Percentiles rank a stretch among this genome's conserved stretches.
phyloP scores from a whole-genome alignment of 495 filamentous ascomycete species.

The Aspergillus heteromorphus region DNA sequence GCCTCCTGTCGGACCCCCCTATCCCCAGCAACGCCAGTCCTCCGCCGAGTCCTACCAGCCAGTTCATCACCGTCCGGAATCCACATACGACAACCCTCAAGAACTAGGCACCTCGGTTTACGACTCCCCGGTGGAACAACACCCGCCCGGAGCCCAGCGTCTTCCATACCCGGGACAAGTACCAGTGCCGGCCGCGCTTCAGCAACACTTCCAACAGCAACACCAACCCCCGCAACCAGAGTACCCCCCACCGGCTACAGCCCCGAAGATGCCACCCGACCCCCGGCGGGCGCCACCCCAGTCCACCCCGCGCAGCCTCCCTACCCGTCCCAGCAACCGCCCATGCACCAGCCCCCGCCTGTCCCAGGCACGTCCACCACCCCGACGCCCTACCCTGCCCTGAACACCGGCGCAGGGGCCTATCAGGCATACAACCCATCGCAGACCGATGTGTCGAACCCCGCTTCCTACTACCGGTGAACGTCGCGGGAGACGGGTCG shows the following conservation, averaged over 20 bases:
- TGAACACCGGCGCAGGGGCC: constrained; percentile 28
- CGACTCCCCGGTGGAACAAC: constrained; percentile 67
- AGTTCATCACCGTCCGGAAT: constrained; percentile 56
- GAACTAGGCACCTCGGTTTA: constrained; percentile 82
- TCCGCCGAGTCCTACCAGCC: constrained; percentile 38
- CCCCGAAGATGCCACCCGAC: constrained; percentile 46
- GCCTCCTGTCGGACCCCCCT: constrained; percentile 28
- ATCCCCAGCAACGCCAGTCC: constrained; percentile 35
- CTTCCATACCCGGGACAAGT: constrained; percentile 43
- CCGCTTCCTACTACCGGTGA: constrained; percentile 42
- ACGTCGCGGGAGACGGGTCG: not conserved
- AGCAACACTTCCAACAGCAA: constrained; percentile 37
- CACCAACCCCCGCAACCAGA: constrained; percentile 32
- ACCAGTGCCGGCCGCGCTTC: constrained; percentile 30
- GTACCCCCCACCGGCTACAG: constrained; percentile 59
- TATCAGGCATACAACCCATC: constrained; percentile 52
- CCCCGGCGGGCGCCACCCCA: constrained; percentile 24
- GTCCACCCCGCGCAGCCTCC: constrained; percentile 39
- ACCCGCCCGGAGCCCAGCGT: constrained; percentile 24
- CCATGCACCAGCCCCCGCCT: constrained; percentile 42
- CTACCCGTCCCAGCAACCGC: constrained; percentile 46
- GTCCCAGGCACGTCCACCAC: constrained; percentile 38
- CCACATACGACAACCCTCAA: constrained; percentile 72
- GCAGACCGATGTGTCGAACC: constrained; percentile 29
- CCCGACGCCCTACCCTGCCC: constrained; percentile 38